Evolutionary conservation across 2,329 filamentous ascomycete genomes (phyloP).

Genomic region (Biscogniauxia mediterranea): DNA sequence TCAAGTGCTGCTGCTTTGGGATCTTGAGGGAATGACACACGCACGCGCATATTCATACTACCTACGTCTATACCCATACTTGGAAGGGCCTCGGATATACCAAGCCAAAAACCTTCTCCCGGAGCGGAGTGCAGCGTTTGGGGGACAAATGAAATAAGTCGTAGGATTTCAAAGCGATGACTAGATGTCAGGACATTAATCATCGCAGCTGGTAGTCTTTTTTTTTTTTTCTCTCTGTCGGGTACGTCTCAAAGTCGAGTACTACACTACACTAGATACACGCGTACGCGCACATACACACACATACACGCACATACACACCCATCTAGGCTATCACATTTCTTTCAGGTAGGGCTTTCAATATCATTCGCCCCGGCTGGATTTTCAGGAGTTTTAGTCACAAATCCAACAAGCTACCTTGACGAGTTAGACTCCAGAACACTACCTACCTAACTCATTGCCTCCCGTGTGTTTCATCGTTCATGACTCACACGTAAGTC

Average conservation of each 20-base stretch:
- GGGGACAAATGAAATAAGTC: not conserved
- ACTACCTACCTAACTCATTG: not conserved
- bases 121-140: constrained; percentile 1
- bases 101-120: not conserved
- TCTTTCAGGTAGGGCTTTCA: not conserved
- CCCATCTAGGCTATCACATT: not conserved
- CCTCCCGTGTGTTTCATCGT: constrained; percentile 1
- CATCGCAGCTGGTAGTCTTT: not conserved
- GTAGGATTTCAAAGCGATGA: not conserved
- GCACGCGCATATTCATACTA: not conserved
- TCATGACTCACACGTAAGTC: constrained; percentile 3
- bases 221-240: not conserved
- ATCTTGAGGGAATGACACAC: not conserved
- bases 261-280: not conserved
- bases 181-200: not conserved
- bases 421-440: not conserved
- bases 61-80: not conserved
- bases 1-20: not conserved
- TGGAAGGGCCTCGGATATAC: not conserved
- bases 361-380: not conserved
- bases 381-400: not conserved
- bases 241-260: not conserved
- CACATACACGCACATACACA: not conserved
- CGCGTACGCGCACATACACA: not conserved
- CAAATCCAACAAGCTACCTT: not conserved